Percentiles rank a stretch among this genome's conserved stretches.
Conservation (phyloP, 495 filamentous ascomycete species). For the Thozetella sp. region DNA sequence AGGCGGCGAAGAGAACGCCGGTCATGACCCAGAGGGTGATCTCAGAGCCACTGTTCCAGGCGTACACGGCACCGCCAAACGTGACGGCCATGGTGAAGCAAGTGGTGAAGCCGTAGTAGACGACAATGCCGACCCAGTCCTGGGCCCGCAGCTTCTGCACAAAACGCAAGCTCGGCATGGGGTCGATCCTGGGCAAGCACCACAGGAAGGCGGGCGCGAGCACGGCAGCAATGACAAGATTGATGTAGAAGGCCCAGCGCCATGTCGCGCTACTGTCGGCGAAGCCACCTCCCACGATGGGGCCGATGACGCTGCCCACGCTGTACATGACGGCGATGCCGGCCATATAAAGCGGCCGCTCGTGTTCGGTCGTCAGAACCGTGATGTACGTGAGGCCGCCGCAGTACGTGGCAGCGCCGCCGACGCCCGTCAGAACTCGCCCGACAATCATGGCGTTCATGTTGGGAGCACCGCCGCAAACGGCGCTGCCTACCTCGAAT, state of each 20-base stretch:
- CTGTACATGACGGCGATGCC: conserved; percentile 48
- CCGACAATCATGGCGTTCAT: conserved; percentile 43
- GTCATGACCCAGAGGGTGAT: no score
- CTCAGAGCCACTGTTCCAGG: no score
- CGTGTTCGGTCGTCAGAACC: conserved; percentile 36
- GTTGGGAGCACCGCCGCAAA: conserved; percentile 40
- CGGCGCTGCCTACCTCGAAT: conserved; percentile 54
- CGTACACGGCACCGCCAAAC: no score
- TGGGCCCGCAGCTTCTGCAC: conserved; percentile 31
- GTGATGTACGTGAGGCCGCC: conserved; percentile 43
- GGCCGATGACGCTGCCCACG: conserved; percentile 55
- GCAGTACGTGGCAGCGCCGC: conserved; percentile 55
- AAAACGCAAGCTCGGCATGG: conserved; percentile 31
- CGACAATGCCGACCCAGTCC: conserved; percentile 40
- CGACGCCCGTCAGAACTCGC: conserved; percentile 39
- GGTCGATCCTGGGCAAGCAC: conserved; percentile 47
- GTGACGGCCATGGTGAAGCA: no score
- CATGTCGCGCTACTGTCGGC: conserved; percentile 47
- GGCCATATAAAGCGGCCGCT: conserved; percentile 49
- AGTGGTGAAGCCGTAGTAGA: conserved; percentile 40
- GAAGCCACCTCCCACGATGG: conserved; percentile 66
- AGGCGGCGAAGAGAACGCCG: no score
- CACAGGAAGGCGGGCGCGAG: conserved; percentile 60
- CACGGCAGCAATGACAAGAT: conserved; percentile 58
- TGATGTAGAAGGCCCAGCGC: conserved; percentile 74